Evolutionary conservation across 2,329 filamentous ascomycete species (phyloP).

Genomic region (Pezicula carpinea): DNA sequence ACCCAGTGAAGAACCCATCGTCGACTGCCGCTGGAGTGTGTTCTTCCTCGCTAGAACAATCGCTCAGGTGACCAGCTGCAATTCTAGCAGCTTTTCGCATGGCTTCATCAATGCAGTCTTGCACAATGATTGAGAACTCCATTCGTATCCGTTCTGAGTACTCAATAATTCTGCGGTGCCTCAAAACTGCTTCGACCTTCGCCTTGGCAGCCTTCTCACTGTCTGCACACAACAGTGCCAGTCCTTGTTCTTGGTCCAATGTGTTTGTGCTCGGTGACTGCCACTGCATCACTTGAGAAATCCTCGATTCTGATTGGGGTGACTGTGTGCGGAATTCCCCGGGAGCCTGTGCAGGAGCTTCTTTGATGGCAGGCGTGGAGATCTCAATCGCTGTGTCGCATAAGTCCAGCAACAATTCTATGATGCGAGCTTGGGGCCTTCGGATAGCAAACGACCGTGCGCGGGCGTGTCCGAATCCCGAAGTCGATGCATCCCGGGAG

Average conservation of each 20-base stretch:
- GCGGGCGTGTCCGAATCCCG: constrained; percentile 71
- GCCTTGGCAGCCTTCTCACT: constrained; percentile 78
- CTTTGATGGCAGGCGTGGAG: constrained; percentile 89
- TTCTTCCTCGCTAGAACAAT: constrained; percentile 53
- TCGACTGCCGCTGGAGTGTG: constrained; percentile 44
- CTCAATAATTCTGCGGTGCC: constrained; percentile 88
- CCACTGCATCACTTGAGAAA: constrained; percentile 94
- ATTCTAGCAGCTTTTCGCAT: constrained; percentile 85
- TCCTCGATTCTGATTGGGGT: constrained; percentile 90
- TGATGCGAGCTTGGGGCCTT: constrained; percentile 84
- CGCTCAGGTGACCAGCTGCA: constrained; percentile 77
- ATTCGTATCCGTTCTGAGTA: constrained; percentile 94
- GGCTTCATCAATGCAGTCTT: constrained; percentile 92
- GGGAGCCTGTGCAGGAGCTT: constrained; percentile 60
- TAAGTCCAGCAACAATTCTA: constrained; percentile 89
- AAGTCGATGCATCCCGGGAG: constrained; percentile 61
- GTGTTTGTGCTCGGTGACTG: constrained; percentile 90
- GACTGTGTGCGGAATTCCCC: constrained; percentile 89
- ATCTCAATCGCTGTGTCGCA: constrained; percentile 96
- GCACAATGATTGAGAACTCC: constrained; percentile 87
- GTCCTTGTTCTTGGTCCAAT: constrained; percentile 85
- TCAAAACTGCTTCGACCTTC: constrained; percentile 90
- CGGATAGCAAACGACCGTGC: constrained; percentile 88
- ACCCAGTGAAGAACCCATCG: constrained; percentile 46
- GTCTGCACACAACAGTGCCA: constrained; percentile 83